Conservation (phyloP, 495 filamentous ascomycete species). For the Hypoxylon rickii region DNA sequence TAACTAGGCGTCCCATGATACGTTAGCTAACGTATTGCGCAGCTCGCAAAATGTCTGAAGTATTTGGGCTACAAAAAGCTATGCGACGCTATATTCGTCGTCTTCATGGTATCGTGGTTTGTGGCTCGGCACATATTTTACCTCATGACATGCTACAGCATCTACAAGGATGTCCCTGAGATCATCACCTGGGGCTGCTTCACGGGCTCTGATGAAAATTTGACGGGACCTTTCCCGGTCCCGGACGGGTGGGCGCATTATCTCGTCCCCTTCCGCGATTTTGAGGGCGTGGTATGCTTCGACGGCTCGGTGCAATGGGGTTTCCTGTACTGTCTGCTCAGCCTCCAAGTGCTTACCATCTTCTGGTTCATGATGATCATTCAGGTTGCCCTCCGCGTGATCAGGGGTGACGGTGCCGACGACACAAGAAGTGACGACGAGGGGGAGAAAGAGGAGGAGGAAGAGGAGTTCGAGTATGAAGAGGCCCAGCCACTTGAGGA, state of each 20-base stretch:
- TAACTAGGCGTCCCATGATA: not conserved
- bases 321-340: constrained; percentile 76
- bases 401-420: constrained; percentile 78
- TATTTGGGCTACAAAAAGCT: constrained; percentile 75
- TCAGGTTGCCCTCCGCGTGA: constrained; percentile 73
- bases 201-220: constrained; percentile 50
- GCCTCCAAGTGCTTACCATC: constrained; percentile 78
- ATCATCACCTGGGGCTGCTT: constrained; percentile 75
- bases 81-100: constrained; percentile 83
- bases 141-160: constrained; percentile 74
- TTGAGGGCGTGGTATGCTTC: constrained; percentile 76
- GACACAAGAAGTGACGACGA: constrained; percentile 90
- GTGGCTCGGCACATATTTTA: constrained; percentile 82
- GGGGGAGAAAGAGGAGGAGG: constrained; percentile 63
- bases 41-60: constrained; percentile 95
- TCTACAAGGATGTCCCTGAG: constrained; percentile 70
- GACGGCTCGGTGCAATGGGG: constrained; percentile 69
- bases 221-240: constrained; percentile 60
- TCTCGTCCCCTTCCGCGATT: constrained; percentile 68
- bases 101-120: constrained; percentile 89
- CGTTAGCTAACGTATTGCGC: constrained; percentile 26
- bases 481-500: constrained; percentile 60
- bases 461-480: constrained; percentile 55
- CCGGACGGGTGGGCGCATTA: constrained; percentile 63
- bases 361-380: constrained; percentile 92